Percentiles rank a stretch among this genome's conserved stretches.
phyloP scores from a whole-genome alignment of 2,329 filamentous ascomycete genomes.

The Arthrobotrys sinensis region DNA sequence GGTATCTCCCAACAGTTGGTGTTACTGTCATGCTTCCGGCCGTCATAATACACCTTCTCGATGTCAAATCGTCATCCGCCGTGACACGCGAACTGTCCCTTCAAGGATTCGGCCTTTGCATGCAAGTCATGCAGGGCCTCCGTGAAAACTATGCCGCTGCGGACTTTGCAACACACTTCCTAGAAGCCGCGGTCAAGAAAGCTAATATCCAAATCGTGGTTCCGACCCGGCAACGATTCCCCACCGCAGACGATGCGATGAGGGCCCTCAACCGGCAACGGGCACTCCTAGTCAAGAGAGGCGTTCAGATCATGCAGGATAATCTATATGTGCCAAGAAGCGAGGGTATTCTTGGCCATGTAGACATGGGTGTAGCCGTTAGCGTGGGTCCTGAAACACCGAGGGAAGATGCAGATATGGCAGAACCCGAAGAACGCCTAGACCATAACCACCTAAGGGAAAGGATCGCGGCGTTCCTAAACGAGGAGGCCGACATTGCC shows the following conservation, averaged over 20 bases:
- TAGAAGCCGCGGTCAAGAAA: constrained; percentile 92
- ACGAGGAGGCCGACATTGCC: constrained; percentile 52
- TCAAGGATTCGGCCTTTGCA: constrained; percentile 89
- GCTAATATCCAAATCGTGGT: constrained; percentile 81
- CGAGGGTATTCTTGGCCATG: constrained; percentile 51
- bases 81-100: constrained; percentile 81
- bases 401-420: constrained; percentile 51
- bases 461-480: constrained; percentile 59
- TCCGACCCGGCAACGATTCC: constrained; percentile 63
- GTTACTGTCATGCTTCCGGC: constrained; percentile 92
- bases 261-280: constrained; percentile 48
- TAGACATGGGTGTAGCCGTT: constrained; percentile 57
- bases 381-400: constrained; percentile 56
- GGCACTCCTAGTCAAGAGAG: constrained; percentile 53
- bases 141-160: constrained; percentile 92
- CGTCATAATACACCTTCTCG: constrained; percentile 92
- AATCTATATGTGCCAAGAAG: constrained; percentile 58
- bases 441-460: constrained; percentile 50
- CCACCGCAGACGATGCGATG: constrained; percentile 59
- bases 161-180: constrained; percentile 94
- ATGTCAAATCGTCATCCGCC: constrained; percentile 86
- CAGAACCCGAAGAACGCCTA: constrained; percentile 18
- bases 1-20: constrained; percentile 87
- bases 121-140: constrained; percentile 89
- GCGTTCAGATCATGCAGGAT: constrained; percentile 60